Evolutionary conservation across 345 rosid species (phyloP), one percentile per base, ranked within the genome.

Genomic region (Melaleuca quinquenervia): DNA sequence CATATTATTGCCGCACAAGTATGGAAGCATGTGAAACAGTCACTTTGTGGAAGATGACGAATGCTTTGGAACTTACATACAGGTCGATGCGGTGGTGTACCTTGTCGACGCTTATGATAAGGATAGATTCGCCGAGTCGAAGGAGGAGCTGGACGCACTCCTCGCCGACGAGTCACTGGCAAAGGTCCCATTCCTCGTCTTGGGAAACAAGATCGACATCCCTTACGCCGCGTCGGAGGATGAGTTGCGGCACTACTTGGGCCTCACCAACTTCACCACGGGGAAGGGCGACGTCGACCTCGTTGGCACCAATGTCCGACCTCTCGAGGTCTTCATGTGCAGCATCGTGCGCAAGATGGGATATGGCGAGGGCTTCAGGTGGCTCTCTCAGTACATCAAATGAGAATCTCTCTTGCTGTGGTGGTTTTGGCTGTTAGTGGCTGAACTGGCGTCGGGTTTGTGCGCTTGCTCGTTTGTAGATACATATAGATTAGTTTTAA

Each of bases 261-360:
- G 91, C 60, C 90, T 90, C 18, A 53, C 88, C 41, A 83, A 83
- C 87, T 90, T 88, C 86, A 90, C 91, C 58, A 88, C 90, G 0
- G 91, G 91, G 7, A 90, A 90, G 84, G 90, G 90, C 55, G 50
- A 78, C 50, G 89, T 88, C 18, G 70, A 80, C 64, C 86, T 90
- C 21, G 14, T 74, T 13, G 91, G 85, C 85, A 50, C 87, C 36
- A 88, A 50, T 50, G 76, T 90, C 32, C 86, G 91, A 50, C 91
- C 91, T 45, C 84, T 90, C 16, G 91, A 90, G 87, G 88, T 88
- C 74, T 90, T 90, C 87, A 89, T 89, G 91, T 89, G 91, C 88
- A 89, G 91, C 88, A 86, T 89, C 20, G 91, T 89, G 22, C 90
- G 91, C 76, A 88, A 90, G 87, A 90, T 90, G 91, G 91, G 91